A percentile compares a stretch with the other conserved stretches of the same genome.
Evolutionary conservation across 768 basidiomycete genomes (phyloP).

Genomic region (Rhodocollybia butyracea): DNA sequence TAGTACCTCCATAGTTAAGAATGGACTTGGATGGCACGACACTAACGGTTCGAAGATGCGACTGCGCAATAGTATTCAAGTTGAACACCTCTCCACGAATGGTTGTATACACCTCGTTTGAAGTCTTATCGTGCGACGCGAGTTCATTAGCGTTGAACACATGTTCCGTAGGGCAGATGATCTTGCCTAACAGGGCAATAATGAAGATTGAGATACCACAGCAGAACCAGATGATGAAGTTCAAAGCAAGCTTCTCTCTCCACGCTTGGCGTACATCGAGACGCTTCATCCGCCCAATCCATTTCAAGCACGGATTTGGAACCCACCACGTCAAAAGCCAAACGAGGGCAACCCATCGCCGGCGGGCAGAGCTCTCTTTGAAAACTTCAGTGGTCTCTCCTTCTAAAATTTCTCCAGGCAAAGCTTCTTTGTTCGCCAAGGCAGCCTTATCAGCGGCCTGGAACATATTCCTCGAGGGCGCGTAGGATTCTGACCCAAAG

Average conservation of each 20-base stretch:
- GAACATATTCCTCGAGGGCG: slow-evolving; percentile 96
- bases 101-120: slow-evolving; percentile 75
- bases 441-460: slow-evolving; percentile 74
- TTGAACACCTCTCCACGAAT: slow-evolving; percentile 97
- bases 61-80: slow-evolving; percentile 60
- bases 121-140: slow-evolving; percentile 60
- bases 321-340: slow-evolving; percentile 94
- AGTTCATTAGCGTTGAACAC: slow-evolving; percentile 83
- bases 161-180: slow-evolving; percentile 95
- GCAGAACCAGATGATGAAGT: slow-evolving; percentile 93
- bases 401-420: slow-evolving; percentile 83
- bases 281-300: slow-evolving; percentile 90
- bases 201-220: slow-evolving; percentile 90
- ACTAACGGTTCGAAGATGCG: slow-evolving; percentile 63
- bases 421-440: slow-evolving; percentile 73
- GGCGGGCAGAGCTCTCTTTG: slow-evolving; percentile 75
- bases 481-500: slow-evolving; percentile 90
- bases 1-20: slow-evolving; percentile 78
- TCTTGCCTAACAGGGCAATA: slow-evolving; percentile 78
- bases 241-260: slow-evolving; percentile 95
- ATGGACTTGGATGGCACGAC: slow-evolving; percentile 76
- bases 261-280: slow-evolving; percentile 93
- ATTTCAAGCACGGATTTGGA: slow-evolving; percentile 65
- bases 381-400: slow-evolving; percentile 86
- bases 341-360: slow-evolving; percentile 84